These are phyloP conservation scores for Lasiodiplodia sp. DNA, from an alignment of 2,329 filamentous ascomycete genomes.

Conservation along the genomic window DNA sequence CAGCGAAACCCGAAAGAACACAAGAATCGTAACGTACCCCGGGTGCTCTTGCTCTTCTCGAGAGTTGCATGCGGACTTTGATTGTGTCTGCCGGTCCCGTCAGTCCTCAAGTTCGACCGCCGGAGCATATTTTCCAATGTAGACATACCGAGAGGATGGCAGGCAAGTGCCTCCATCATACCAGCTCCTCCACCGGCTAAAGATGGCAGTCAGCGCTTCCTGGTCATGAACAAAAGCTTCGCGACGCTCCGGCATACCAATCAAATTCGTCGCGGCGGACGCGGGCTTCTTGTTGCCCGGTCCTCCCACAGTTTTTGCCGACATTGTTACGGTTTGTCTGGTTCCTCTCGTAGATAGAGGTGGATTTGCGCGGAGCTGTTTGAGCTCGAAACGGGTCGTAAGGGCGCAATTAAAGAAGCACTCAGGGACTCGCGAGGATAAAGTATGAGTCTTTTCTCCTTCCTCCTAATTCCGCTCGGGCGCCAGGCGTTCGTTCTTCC, in stretches of 20 bases:
- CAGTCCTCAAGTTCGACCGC: constrained; percentile 29
- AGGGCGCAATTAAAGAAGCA: no score
- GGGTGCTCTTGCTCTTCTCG: constrained; percentile 79
- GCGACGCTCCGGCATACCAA: constrained; percentile 66
- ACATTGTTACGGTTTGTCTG: constrained; percentile 55
- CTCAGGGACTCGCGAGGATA: not conserved
- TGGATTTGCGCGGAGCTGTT: not conserved
- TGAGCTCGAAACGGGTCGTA: not conserved
- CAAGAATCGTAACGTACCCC: constrained; percentile 62
- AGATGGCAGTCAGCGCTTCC: not conserved
- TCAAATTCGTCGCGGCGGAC: constrained; percentile 87
- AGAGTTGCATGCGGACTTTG: constrained; percentile 99
- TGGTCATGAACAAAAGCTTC: not conserved
- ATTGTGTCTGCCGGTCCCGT: constrained; percentile 76
- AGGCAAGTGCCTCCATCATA: constrained; percentile 98
- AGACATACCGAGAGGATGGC: constrained; percentile 84
- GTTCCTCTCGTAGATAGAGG: not conserved
- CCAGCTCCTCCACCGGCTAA: constrained; percentile 93
- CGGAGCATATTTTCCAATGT: not conserved
- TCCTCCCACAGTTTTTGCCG: constrained; percentile 64
- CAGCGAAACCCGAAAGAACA: not conserved
- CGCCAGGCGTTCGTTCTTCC: not conserved
- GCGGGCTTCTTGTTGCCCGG: constrained; percentile 76
- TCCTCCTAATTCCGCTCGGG: constrained; percentile 1
- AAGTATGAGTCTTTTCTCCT: not conserved